phyloP scores from a whole-genome alignment of 768 basidiomycete genomes.

The Psilocybe subaeruginosa region DNA sequence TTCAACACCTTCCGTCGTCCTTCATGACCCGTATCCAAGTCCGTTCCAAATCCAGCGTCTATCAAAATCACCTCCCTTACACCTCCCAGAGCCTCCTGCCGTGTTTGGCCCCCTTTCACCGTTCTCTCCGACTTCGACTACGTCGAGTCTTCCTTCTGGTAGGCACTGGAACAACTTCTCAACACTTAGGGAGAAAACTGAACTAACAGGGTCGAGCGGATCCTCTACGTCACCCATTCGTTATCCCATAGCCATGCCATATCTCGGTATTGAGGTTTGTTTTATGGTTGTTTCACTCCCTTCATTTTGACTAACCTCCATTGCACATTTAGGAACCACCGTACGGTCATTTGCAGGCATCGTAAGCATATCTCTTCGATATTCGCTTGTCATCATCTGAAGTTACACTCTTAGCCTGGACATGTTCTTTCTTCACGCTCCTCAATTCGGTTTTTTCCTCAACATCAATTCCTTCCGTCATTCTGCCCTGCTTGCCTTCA shows the following conservation, averaged over 20 bases:
- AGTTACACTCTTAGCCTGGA: conserved; percentile 46
- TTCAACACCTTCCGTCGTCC: conserved; percentile 46
- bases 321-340: conserved; percentile 38
- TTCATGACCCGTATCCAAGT: conserved; percentile 53
- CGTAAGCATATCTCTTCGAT: conserved; percentile 31
- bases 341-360: conserved; percentile 35
- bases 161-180: conserved; percentile 42
- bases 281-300: neutral
- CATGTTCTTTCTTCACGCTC: conserved; percentile 57
- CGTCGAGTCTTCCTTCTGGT: conserved; percentile 51
- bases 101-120: conserved; percentile 37
- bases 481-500: conserved; percentile 48
- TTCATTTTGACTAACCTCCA: conserved; percentile 6
- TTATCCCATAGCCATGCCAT: conserved; percentile 36
- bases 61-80: conserved; percentile 36
- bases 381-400: conserved; percentile 9
- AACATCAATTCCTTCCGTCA: conserved; percentile 48
- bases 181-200: conserved; percentile 38
- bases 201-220: conserved; percentile 47
- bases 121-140: conserved; percentile 46
- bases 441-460: conserved; percentile 72
- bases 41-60: conserved; percentile 31
- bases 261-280: conserved; percentile 43
- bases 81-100: conserved; percentile 32
- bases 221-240: conserved; percentile 41